Evolutionary conservation across 202 grass and related monocot genomes (phyloP), one percentile per base, ranked within the genome.

Genomic region (Miscanthus sacchariflorus): DNA sequence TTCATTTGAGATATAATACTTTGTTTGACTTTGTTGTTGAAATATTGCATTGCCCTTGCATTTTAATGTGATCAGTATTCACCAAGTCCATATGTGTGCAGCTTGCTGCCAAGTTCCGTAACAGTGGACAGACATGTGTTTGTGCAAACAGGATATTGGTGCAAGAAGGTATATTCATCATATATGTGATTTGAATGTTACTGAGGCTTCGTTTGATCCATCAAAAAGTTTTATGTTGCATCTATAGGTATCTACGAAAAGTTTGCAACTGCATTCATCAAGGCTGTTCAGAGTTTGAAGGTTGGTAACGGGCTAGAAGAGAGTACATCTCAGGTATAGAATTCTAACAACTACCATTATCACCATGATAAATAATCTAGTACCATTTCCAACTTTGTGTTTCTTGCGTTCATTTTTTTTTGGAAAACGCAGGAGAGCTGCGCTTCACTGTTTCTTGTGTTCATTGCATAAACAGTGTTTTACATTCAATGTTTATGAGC

Each of bases 91-190:
- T 65, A 84, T 58, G 1, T 91, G 48, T 87, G 81, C 91, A 96
- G 97, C 89, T 99, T 86, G 97, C 94, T 84, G 97, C 94, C 79
- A 99, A 99, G 90, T 99, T 95, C 66, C 91, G 97, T 39, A 99
- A 99, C 84, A 99, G 94, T 68, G 94, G 97, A 71, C 97, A 99
- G 79, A 96, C 94, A 10, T 99, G 97, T 83, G 94, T 99, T 83
- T 99, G 97, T 90, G 97, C 91, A 92, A 99, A 96, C 86, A 93
- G 94, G 90, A 92, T 99, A 86, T 87, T 99, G 81, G 94, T 99
- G 74, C 97, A 99, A 91, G 94, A 99, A 99, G 97, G 97, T 96
- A 92, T 21, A 59, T 39, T 66, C 11, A 63, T 58, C 44, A 72
- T 71, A 38, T 85, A 35, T 86, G 4, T 72, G 76, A 49, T 78